Evolutionary conservation across 176 grass and related monocot species (phyloP), one percentile per base, ranked within the genome.

Genomic region (Bonia amplexicaulis): DNA sequence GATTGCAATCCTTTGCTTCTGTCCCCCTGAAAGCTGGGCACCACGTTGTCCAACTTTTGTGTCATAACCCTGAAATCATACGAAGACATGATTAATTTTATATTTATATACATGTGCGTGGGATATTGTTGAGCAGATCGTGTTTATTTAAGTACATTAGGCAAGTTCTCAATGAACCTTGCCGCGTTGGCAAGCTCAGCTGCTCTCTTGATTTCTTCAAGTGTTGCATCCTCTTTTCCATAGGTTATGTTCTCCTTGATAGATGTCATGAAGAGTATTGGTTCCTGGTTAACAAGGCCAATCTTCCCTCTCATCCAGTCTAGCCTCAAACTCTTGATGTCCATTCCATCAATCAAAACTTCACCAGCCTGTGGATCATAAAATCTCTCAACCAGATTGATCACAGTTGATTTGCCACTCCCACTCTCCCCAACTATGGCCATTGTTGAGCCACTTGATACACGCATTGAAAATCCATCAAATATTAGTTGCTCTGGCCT

Each of bases 371-470:
- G 66, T 59, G 91, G 87, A 53, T 92, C 91, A 11, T 92, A 92
- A 79, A 92, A 92, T 77, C 87, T 84, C 35, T 97, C 87, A 31
- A 93, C 79, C 55, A 97, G 80, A 86, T 64, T 93, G 49, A 97
- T 93, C n/a, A 93, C 79, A 2, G 91, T 97, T 80, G 94, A 92
- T 53, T 93, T 97, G 4, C 94, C 94, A 77, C 94, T 93, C 63
- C 94, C 94, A 78, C 94, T 97, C 19, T 97, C 91, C 90, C 94
- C 94, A 44, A 93, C 94, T 46, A 97, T 88, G 61, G 94, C 91
- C 87, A 97, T 89, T 51, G 87, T 93, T 19, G 71, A 92, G 75
- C 94, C 89, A 80, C 74, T 88, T 20, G 87, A 66, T 63, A 90
- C 87, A 64, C 61, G 82, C 23, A 93, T 22, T 64, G 91, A 97